Conservation (phyloP, 2,329 filamentous ascomycete species). For the Chaetomiaceae sp. region DNA sequence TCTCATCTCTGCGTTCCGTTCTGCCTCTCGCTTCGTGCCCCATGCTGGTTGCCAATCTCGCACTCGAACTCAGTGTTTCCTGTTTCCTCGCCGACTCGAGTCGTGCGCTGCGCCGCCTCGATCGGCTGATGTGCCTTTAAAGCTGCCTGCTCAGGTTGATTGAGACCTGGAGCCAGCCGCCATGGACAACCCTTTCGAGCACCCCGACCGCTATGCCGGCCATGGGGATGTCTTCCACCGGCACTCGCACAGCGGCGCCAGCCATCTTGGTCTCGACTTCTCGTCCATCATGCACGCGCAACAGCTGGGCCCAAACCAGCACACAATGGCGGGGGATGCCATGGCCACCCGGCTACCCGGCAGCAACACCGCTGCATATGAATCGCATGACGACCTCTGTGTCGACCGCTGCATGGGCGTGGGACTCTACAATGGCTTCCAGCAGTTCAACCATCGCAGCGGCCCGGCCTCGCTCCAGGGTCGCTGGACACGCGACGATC, state of each 20-base stretch:
- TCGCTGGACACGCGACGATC: conserved; percentile 16
- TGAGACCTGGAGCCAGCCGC: too few species aligned
- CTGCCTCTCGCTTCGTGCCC: too few species aligned
- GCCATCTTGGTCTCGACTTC: conserved; percentile 12
- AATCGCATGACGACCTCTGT: conserved; percentile 25
- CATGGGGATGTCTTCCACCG: conserved; percentile 15
- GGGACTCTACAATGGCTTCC: conserved; percentile 25
- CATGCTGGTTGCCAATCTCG: too few species aligned
- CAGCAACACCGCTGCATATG: conserved; percentile 7
- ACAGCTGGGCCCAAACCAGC: conserved; percentile 7
- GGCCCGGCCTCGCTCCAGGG: conserved; percentile 10
- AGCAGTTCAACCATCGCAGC: conserved; percentile 23
- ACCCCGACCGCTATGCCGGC: conserved; percentile 9
- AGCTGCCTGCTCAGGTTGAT: too few species aligned
- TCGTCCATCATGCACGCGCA: conserved; percentile 15
- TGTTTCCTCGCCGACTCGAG: too few species aligned
- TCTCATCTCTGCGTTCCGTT: too few species aligned
- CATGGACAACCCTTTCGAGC: conserved; percentile 11
- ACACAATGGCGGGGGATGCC: conserved; percentile 1
- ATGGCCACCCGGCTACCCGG: conserved; percentile 8
- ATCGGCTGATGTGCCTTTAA: too few species aligned
- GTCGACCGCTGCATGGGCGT: conserved; percentile 23
- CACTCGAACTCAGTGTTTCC: too few species aligned
- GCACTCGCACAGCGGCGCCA: conserved; percentile 15
- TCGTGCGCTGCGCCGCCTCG: too few species aligned